Evolutionary conservation across 2,329 filamentous ascomycete species (phyloP).

Genomic region (Corynespora cassiicola): DNA sequence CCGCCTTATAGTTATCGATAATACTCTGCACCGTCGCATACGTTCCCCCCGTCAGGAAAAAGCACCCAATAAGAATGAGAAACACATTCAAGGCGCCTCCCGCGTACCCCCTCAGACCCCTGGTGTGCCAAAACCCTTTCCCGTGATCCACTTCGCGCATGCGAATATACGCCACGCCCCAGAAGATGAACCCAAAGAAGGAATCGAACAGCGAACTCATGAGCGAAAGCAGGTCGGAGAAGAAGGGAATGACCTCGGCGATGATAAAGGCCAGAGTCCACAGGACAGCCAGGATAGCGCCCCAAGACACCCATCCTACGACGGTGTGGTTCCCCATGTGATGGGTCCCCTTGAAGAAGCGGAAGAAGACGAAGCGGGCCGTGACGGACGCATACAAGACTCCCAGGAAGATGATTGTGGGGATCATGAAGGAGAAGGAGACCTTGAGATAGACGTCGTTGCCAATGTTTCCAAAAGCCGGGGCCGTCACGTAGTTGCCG

Average conservation of each 20-base stretch:
- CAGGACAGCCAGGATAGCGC: slow-evolving; percentile 71
- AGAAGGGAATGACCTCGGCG: slow-evolving; percentile 92
- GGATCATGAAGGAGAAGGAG: slow-evolving; percentile 93
- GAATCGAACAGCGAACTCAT: slow-evolving; percentile 93
- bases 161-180: slow-evolving; percentile 80
- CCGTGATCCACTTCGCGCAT: slow-evolving; percentile 73
- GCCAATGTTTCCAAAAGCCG: slow-evolving; percentile 84
- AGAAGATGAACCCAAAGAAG: slow-evolving; percentile 96
- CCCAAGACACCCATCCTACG: slow-evolving; percentile 81
- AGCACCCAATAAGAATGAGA: slow-evolving; percentile 77
- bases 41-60: slow-evolving; percentile 82
- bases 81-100: slow-evolving; percentile 72
- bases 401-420: slow-evolving; percentile 89
- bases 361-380: slow-evolving; percentile 90
- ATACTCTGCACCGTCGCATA: slow-evolving; percentile 76
- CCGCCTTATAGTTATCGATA: slow-evolving; percentile 71
- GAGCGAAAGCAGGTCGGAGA: slow-evolving; percentile 75
- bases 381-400: slow-evolving; percentile 91
- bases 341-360: slow-evolving; percentile 77
- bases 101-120: slow-evolving; percentile 60
- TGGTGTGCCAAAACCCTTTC: slow-evolving; percentile 58
- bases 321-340: slow-evolving; percentile 84
- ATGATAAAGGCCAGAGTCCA: slow-evolving; percentile 95
- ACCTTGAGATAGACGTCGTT: slow-evolving; percentile 82
- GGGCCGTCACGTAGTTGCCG: slow-evolving; percentile 85